These are phyloP conservation scores for Tulasnella sp. DNA, from an alignment of 768 basidiomycete species.

Conservation along the genomic window DNA sequence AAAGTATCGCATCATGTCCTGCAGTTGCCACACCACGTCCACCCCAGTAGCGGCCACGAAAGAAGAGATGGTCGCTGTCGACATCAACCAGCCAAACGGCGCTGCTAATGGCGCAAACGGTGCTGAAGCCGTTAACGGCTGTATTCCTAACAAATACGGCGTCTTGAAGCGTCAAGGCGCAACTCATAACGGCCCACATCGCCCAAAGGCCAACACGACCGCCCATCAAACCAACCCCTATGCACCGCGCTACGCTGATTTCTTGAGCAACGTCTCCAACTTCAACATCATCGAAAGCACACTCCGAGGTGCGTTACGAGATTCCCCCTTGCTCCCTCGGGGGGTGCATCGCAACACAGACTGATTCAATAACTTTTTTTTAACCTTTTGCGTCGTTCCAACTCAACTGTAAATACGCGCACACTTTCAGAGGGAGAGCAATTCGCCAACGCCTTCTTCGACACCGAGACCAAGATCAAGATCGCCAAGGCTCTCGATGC, in stretches of 20 bases:
- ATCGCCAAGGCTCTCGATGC: constrained; percentile 98
- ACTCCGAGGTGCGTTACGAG: constrained; percentile 64
- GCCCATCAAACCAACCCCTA: constrained; percentile 57
- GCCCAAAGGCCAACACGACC: constrained; percentile 1
- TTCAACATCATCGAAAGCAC: constrained; percentile 98
- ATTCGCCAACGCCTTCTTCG: constrained; percentile 99
- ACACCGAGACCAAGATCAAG: constrained; percentile 98
- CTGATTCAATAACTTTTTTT: not conserved
- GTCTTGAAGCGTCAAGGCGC: constrained; percentile 30
- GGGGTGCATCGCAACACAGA: not conserved
- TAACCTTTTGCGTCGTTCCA: not conserved
- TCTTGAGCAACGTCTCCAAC: constrained; percentile 86
- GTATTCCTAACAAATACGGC: not conserved
- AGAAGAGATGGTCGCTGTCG: constrained; percentile 27
- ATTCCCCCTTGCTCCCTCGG: no score
- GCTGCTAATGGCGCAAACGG: constrained; percentile 15
- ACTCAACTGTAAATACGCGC: not conserved
- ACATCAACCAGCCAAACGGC: constrained; percentile 28
- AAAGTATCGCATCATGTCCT: constrained; percentile 2
- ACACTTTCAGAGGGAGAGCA: constrained; percentile 90
- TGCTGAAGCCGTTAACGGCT: not conserved
- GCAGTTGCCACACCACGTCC: not conserved
- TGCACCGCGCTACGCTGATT: constrained; percentile 86
- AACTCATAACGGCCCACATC: constrained; percentile 28
- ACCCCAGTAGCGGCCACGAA: constrained; percentile 12